Evolutionary conservation across 2,329 filamentous ascomycete species (phyloP).

Genomic region (Rachicladosporium sp.): DNA sequence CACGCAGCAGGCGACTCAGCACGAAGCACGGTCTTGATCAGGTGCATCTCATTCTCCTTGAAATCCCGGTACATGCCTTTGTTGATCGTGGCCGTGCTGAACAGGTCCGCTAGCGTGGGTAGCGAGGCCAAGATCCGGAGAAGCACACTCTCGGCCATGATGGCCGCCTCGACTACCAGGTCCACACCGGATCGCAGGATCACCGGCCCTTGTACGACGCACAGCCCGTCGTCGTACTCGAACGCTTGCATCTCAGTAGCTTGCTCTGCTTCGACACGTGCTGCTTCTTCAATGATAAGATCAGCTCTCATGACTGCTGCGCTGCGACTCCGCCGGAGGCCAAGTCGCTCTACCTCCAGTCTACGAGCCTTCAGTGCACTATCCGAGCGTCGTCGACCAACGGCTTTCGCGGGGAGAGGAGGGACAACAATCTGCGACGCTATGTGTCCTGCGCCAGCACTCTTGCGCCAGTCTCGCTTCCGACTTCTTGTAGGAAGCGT

Average conservation of each 20-base stretch:
- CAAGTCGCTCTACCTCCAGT: conserved; percentile 1
- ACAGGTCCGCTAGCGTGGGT: conserved; percentile 41
- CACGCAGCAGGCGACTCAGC: conserved; percentile 46
- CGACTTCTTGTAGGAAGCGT: conserved; percentile 30
- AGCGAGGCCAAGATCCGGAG: conserved; percentile 39
- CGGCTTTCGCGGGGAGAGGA: neutral
- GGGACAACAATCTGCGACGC: neutral
- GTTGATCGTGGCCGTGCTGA: conserved; percentile 42
- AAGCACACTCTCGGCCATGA: conserved; percentile 36
- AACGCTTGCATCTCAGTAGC: too few species aligned
- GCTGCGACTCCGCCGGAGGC: neutral
- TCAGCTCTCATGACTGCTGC: too few species aligned
- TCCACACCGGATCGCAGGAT: neutral
- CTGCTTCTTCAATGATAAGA: too few species aligned
- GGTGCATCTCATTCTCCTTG: conserved; percentile 42
- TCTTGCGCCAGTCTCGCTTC: conserved; percentile 25
- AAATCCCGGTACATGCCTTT: conserved; percentile 46
- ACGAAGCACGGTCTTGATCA: conserved; percentile 40
- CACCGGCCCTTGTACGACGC: too few species aligned
- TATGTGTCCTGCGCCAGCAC: neutral
- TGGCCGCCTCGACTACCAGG: neutral
- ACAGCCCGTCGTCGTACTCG: too few species aligned
- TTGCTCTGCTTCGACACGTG: too few species aligned
- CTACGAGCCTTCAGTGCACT: conserved; percentile 9
- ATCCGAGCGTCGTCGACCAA: conserved; percentile 3